These are phyloP conservation scores for Eutrema heterophyllum DNA, from an alignment of 345 rosid genomes.

Conservation along the genomic window DNA sequence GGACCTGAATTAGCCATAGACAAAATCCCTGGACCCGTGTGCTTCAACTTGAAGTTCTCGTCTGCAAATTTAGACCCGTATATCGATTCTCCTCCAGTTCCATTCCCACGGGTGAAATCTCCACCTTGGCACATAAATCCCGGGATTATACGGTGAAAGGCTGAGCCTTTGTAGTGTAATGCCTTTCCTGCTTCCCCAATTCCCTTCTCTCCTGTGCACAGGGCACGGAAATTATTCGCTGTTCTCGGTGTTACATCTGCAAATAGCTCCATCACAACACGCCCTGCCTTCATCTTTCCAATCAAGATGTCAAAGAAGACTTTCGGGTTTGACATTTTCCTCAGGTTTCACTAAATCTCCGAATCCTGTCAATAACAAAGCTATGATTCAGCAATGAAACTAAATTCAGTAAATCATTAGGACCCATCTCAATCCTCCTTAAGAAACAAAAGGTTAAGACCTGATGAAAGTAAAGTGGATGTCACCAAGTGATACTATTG, in stretches of 20 bases:
- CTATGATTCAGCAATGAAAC: background rate
- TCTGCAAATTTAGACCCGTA: slow-evolving; percentile 65
- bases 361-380: slow-evolving; percentile 18
- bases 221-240: slow-evolving; percentile 70
- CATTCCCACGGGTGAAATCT: slow-evolving; percentile 80
- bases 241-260: slow-evolving; percentile 70
- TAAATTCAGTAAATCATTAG: background rate
- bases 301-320: slow-evolving; percentile 71
- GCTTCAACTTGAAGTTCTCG: slow-evolving; percentile 80
- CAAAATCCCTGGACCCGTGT: slow-evolving; percentile 59
- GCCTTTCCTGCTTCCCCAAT: slow-evolving; percentile 55
- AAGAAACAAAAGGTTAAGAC: background rate
- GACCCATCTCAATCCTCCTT: too few relatives aligned
- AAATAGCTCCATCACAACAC: slow-evolving; percentile 78
- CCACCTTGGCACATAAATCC: slow-evolving; percentile 94
- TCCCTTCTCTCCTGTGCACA: slow-evolving; percentile 84
- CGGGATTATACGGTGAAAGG: slow-evolving; percentile 85
- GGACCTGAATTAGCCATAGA: slow-evolving; percentile 87
- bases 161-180: slow-evolving; percentile 69
- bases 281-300: slow-evolving; percentile 59
- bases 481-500: background rate
- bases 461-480: background rate
- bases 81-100: slow-evolving; percentile 86
- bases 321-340: slow-evolving; percentile 59
- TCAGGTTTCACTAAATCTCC: background rate